A percentile compares a stretch with the other conserved stretches of the same genome.
These are phyloP conservation scores for Mortierella sp. DNA, from an alignment of 371 early-diverging fungal species.

Conservation along the genomic window DNA sequence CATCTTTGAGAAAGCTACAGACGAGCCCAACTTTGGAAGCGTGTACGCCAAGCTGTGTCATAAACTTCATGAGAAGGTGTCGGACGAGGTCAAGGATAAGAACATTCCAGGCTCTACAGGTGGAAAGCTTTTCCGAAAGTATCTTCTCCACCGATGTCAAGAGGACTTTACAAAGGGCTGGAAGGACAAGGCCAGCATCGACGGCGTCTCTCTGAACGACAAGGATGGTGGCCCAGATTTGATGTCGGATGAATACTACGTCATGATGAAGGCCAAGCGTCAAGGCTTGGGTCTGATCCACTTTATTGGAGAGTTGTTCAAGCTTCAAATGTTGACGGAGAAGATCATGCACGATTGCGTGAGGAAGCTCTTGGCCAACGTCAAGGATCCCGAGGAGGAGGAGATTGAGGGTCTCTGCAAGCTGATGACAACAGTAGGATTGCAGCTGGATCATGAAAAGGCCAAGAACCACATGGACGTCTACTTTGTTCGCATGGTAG, in stretches of 20 bases:
- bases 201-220: slow-evolving; percentile 60
- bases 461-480: slow-evolving; percentile 74
- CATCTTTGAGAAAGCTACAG: slow-evolving; percentile 95
- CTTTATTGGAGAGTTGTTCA: slow-evolving; percentile 96
- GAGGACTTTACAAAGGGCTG: slow-evolving; percentile 88
- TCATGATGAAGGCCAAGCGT: slow-evolving; percentile 92
- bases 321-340: slow-evolving; percentile 85
- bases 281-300: slow-evolving; percentile 91
- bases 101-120: slow-evolving; percentile 64
- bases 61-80: slow-evolving; percentile 69
- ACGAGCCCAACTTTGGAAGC: slow-evolving; percentile 88
- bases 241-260: slow-evolving; percentile 84
- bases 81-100: slow-evolving; percentile 66
- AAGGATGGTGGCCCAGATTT: slow-evolving; percentile 58
- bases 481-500: slow-evolving; percentile 83
- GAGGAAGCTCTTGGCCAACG: slow-evolving; percentile 75
- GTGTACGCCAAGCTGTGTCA: slow-evolving; percentile 93
- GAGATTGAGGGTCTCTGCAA: slow-evolving; percentile 93
- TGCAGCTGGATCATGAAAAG: slow-evolving; percentile 64
- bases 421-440: slow-evolving; percentile 89
- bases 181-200: slow-evolving; percentile 65
- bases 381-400: slow-evolving; percentile 88
- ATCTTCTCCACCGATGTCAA: slow-evolving; percentile 69
- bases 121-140: slow-evolving; percentile 84
- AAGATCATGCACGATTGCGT: slow-evolving; percentile 93